Percentiles rank a stretch among this genome's conserved stretches.
Evolutionary conservation across 2,329 filamentous ascomycete species (phyloP).

Genomic region (Xylariaceae sp.): DNA sequence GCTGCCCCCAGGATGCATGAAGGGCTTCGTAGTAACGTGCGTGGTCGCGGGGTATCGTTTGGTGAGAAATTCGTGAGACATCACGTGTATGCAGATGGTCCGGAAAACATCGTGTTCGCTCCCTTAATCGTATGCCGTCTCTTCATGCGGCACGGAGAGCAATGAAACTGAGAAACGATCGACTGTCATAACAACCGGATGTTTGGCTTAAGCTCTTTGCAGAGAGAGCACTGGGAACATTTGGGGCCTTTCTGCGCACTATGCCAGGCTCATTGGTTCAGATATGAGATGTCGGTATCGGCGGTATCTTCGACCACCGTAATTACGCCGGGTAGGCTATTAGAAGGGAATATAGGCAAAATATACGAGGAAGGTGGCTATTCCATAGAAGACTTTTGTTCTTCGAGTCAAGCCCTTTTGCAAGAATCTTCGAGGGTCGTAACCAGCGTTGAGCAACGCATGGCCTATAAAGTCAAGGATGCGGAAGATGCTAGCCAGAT

Average conservation of each 20-base stretch:
- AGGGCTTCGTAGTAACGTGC: not conserved
- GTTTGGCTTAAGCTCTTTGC: not conserved
- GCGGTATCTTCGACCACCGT: not conserved
- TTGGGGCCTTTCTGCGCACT: not conserved
- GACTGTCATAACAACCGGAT: not conserved
- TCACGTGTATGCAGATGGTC: not conserved
- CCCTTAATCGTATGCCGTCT: not conserved
- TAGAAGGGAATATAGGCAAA: constrained; percentile 32
- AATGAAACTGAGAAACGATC: not conserved
- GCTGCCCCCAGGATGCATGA: not conserved
- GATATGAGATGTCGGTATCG: not conserved
- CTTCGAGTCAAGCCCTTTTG: constrained; percentile 22
- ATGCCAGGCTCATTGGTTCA: not conserved
- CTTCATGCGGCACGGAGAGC: not conserved
- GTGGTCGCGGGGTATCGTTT: not conserved
- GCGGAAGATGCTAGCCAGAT: constrained; percentile 25
- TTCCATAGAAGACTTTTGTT: constrained; percentile 27
- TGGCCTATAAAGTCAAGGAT: constrained; percentile 29
- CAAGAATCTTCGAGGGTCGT: constrained; percentile 29
- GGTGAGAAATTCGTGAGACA: not conserved
- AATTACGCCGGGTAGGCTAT: not conserved
- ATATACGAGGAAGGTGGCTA: constrained; percentile 31
- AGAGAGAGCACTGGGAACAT: not conserved
- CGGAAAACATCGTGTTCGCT: not conserved
- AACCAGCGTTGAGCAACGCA: constrained; percentile 29